These are phyloP conservation scores for Moricandia moricandioides DNA, from an alignment of 345 rosid genomes.

Conservation along the genomic window DNA sequence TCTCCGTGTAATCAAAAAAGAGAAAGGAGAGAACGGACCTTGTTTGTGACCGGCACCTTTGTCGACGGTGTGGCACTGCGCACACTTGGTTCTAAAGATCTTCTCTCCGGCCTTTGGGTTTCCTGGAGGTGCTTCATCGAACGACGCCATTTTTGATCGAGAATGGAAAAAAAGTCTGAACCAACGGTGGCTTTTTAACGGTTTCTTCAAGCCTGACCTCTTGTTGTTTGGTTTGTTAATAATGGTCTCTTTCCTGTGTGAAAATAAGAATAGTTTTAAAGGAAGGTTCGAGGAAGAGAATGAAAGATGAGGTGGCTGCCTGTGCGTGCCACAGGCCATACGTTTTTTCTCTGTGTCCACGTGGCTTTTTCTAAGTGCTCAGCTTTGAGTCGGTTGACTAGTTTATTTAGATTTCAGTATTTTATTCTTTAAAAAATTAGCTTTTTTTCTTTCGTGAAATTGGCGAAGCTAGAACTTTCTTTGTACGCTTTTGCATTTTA, in stretches of 20 bases:
- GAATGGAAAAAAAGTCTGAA: background rate
- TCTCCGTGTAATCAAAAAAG: background rate
- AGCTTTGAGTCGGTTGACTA: background rate
- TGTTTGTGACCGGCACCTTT: conserved; percentile 98
- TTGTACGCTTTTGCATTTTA: no score
- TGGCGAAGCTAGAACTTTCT: no score
- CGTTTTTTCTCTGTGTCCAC: background rate
- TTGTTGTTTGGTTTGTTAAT: background rate
- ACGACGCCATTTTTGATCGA: conserved; percentile 62
- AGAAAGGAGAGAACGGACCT: conserved; percentile 42
- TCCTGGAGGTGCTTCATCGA: conserved; percentile 84
- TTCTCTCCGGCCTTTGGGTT: conserved; percentile 70
- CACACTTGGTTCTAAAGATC: conserved; percentile 73
- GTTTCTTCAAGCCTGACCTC: background rate
- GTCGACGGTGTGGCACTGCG: conserved; percentile 66
- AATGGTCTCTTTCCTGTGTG: background rate
- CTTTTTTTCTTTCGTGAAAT: no score
- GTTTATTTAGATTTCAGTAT: background rate
- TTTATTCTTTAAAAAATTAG: background rate
- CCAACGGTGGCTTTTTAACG: conserved; percentile 3
- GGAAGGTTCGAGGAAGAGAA: background rate
- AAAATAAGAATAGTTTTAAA: background rate
- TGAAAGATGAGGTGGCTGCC: background rate
- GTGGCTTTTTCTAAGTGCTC: background rate
- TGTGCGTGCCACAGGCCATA: background rate